These are phyloP conservation scores for Trichosporon asahii DNA, from an alignment of 1,284 basidiomycete genomes.

Conservation along the genomic window DNA sequence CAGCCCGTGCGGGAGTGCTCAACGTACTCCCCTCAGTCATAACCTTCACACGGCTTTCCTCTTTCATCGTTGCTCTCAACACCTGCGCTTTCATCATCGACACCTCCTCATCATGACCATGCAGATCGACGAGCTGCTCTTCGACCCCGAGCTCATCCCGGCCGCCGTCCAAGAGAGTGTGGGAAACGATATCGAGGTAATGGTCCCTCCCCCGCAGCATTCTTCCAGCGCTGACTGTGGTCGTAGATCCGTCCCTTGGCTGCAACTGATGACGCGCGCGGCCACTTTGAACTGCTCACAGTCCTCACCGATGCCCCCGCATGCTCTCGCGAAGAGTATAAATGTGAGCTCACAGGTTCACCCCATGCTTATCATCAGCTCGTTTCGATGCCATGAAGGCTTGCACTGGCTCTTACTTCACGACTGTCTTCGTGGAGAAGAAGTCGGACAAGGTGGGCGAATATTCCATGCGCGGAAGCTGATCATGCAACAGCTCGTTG, in stretches of 20 bases:
- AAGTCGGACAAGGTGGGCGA: slow-evolving; percentile 58
- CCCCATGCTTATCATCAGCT: slow-evolving; percentile 29
- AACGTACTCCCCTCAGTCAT: not conserved
- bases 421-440: slow-evolving; percentile 77
- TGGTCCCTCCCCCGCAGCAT: not conserved
- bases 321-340: slow-evolving; percentile 65
- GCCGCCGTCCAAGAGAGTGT: slow-evolving; percentile 26
- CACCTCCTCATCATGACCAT: slow-evolving; percentile 3
- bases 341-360: slow-evolving; percentile 22
- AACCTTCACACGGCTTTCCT: not conserved
- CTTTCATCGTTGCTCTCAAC: not conserved
- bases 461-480: not conserved
- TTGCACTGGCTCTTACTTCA: slow-evolving; percentile 68
- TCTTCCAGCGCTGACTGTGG: not conserved
- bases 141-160: slow-evolving; percentile 37
- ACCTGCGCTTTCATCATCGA: not conserved
- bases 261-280: slow-evolving; percentile 75
- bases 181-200: slow-evolving; percentile 35
- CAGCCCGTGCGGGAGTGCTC: not conserved
- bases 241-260: slow-evolving; percentile 85
- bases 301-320: slow-evolving; percentile 77
- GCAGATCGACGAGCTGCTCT: slow-evolving; percentile 32
- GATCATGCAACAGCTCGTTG: slow-evolving; percentile 63
- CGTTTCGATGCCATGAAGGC: slow-evolving; percentile 59
- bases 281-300: slow-evolving; percentile 77